Conservation (phyloP, 2,329 filamentous ascomycete genomes). For the Pyrenophora seminiperda region DNA sequence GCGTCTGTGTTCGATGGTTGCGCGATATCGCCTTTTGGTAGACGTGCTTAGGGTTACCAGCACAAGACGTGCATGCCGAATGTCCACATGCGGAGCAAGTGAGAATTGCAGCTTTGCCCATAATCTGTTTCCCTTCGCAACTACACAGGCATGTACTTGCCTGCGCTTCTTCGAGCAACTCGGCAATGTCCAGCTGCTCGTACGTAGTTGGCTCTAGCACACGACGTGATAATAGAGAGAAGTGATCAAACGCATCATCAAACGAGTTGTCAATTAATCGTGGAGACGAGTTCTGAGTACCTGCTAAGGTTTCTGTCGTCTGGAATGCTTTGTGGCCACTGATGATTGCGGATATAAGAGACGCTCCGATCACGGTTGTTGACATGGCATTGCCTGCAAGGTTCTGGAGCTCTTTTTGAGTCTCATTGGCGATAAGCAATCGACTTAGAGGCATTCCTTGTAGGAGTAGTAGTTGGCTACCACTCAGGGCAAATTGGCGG, state of each 20-base stretch:
- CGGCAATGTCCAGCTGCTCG: constrained; percentile 15
- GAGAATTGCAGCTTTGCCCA: constrained; percentile 50
- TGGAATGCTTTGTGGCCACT: constrained; percentile 27
- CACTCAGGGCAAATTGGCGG: constrained; percentile 64
- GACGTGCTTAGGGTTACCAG: constrained; percentile 59
- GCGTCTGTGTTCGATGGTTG: constrained; percentile 40
- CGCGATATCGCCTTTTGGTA: constrained; percentile 38
- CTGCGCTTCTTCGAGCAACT: constrained; percentile 30
- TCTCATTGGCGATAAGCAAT: constrained; percentile 68
- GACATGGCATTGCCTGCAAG: constrained; percentile 83
- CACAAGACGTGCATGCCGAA: constrained; percentile 60
- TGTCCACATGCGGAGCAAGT: constrained; percentile 60
- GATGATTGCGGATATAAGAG: constrained; percentile 65
- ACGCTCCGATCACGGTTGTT: constrained; percentile 70
- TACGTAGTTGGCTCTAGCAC: neutral
- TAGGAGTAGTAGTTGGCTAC: constrained; percentile 66
- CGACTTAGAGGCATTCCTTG: constrained; percentile 71
- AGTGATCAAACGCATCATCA: too few species aligned
- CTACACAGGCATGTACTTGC: constrained; percentile 57
- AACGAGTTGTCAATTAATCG: too few species aligned
- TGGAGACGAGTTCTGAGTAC: too few species aligned
- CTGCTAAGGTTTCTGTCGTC: too few species aligned
- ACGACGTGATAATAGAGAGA: neutral
- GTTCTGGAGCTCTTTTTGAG: constrained; percentile 63
- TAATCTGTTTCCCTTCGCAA: constrained; percentile 59